These are phyloP conservation scores for Pseudogymnoascus sp. DNA, from an alignment of 2,329 filamentous ascomycete genomes.

Conservation along the genomic window DNA sequence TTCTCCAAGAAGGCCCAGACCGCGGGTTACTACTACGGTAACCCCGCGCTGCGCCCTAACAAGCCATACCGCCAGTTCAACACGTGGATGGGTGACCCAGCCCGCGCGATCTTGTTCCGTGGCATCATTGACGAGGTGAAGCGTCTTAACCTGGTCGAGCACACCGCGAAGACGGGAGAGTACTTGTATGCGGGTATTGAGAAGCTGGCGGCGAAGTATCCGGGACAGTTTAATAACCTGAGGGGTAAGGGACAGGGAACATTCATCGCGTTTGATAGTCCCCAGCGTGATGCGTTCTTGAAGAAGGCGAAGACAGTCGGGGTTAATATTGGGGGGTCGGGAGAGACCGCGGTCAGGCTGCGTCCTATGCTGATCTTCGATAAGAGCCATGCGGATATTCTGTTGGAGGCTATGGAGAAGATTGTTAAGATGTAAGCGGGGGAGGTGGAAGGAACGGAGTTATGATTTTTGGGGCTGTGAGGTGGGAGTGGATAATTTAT, in stretches of 20 bases:
- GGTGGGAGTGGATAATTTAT: not conserved
- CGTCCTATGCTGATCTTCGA: slow-evolving; percentile 80
- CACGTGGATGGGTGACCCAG: slow-evolving; percentile 80
- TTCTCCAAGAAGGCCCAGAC: slow-evolving; percentile 85
- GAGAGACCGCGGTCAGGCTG: slow-evolving; percentile 59
- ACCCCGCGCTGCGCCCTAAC: slow-evolving; percentile 66
- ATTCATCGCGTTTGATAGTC: slow-evolving; percentile 74
- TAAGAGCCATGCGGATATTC: slow-evolving; percentile 79
- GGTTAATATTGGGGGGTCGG: slow-evolving; percentile 71
- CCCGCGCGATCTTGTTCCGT: slow-evolving; percentile 67
- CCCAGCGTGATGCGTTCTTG: slow-evolving; percentile 59
- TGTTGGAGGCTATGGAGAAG: slow-evolving; percentile 68
- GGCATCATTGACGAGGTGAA: slow-evolving; percentile 70
- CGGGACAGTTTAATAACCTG: slow-evolving; percentile 62
- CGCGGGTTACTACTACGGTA: slow-evolving; percentile 73
- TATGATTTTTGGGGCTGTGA: not conserved
- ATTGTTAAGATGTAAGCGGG: slow-evolving; percentile 25
- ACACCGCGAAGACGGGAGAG: slow-evolving; percentile 52
- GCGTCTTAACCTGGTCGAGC: slow-evolving; percentile 56
- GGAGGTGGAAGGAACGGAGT: not conserved
- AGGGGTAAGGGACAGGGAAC: slow-evolving; percentile 69
- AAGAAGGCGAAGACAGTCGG: slow-evolving; percentile 62
- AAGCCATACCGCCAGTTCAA: slow-evolving; percentile 83
- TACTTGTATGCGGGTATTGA: slow-evolving; percentile 60
- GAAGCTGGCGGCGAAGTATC: slow-evolving; percentile 55